Base-by-base conservation (phyloP, 306 rosid genomes). In the Dicorynia guianensis region DNA sequence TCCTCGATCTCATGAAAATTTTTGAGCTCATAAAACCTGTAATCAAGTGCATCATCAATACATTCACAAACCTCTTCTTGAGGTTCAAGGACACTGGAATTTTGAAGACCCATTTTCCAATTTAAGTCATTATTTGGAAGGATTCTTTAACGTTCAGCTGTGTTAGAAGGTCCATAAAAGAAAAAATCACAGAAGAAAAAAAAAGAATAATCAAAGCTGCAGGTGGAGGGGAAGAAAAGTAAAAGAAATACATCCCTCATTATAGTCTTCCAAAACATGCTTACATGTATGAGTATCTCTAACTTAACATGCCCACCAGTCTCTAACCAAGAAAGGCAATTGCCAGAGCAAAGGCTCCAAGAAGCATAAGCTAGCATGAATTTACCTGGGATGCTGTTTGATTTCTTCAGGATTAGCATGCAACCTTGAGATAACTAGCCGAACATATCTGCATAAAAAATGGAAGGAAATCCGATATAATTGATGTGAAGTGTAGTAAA, bases 1-100 rank as follows among this genome's bases (percentile, higher is more conserved):
- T 92, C 92, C 64, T 92, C 97, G 66, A 95, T 92, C 80, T 92
- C 97, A 75, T 95, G 85, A 77, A 82, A 86, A 42, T 18, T 79
- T 85, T 90, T 92, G 13, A 95, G 96, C 83, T 92, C 97, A 5
- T 72, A 50, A 80, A 90, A 90, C 87, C 99, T 95, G 85, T 53
- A 83, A 60, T 53, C 14, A 62, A 79, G 69, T 42, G n/a, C 56
- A 72, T n/a, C n/a, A n/a, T 63, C 63, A 70, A 42, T 30, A 62
- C 65, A 69, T 61, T 63, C 9, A 46, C 50, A 57, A 83, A 74
- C 30, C 30, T 25, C 15, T 69, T 61, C 53, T 15, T 12, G 40
- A 46, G 4, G 13, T 46, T 66, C 42, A 25, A 11, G 43, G 13
- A 46, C 20, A 6, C 12, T 33, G 11, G 20, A 40, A 46, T 13